Base-by-base conservation (phyloP, 306 rosid species). In the Medicago arabica region DNA sequence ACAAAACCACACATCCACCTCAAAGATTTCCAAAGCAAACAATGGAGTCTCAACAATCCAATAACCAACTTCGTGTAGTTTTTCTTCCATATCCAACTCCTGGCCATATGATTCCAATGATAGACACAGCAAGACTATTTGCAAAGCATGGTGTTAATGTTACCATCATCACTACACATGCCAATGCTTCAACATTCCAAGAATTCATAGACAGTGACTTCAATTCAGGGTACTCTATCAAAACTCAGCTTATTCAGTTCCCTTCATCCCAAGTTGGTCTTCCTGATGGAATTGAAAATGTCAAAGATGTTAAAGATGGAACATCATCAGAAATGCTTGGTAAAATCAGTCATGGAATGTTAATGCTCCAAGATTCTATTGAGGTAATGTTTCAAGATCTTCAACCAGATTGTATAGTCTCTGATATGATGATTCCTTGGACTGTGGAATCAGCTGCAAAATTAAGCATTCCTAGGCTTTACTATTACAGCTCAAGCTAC, bases 71-170 rank as follows among this genome's bases (percentile, higher is more conserved):
- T 6, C 11, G 59, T 58, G 47, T 80, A 4, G 36, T 63, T 43
- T 81, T 81, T 71, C 63, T 81, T 10, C 85, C 78, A 63, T 47
- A 70, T 71, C 69, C 31, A 70, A 13, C 78, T 14, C 78, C 85
- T 43, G 74, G 85, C 49, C 85, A 81, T 36, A 53, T 75, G 81
- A 81, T 39, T 67, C 81, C 81, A 2, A 70, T 81, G 78, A 19
- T 81, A 14, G 78, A 81, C 44, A 60, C 74, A 53, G 85, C 81
- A 28, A 81, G 78, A 5, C 68, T 81, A 62, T 81, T 81, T 70
- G 81, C 84, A 2, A 75, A 57, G 5, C 77, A 81, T 76, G 85
- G 85, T 50, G 81, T 10, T 11, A 55, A 8, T 71, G 78, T 54
- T 43, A 81, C 70, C 65, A 81, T 81, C 6, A 71, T 81, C 57